Percentiles rank a stretch among this genome's conserved stretches.
These are phyloP conservation scores for Metschnikowia amazonensis DNA, from an alignment of 805 yeast genomes.

Conservation along the genomic window DNA sequence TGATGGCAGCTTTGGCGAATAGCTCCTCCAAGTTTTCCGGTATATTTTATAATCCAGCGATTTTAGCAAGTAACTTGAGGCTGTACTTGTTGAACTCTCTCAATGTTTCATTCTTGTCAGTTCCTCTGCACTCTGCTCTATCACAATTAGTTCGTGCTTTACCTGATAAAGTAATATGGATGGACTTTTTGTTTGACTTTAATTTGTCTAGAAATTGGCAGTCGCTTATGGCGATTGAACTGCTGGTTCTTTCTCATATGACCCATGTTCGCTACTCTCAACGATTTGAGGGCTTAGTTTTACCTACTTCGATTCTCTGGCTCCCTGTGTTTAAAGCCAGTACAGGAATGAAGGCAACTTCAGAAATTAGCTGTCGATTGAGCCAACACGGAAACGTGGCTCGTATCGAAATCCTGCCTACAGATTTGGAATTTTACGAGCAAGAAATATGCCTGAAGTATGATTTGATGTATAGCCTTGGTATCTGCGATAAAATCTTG, in stretches of 20 bases:
- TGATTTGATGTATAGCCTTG: constrained; percentile 18
- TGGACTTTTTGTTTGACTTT: constrained; percentile 3
- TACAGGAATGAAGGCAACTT: constrained; percentile 6
- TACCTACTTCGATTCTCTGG: constrained; percentile 17
- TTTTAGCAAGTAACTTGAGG: constrained; percentile 4
- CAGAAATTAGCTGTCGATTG: background rate
- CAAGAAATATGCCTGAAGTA: constrained; percentile 7
- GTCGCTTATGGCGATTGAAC: constrained; percentile 2
- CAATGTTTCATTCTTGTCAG: constrained; percentile 12
- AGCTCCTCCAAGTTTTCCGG: constrained; percentile 1
- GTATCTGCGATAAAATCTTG: constrained; percentile 12
- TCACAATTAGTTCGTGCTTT: background rate
- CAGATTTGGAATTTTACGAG: constrained; percentile 1
- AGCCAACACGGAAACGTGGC: background rate
- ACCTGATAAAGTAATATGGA: constrained; percentile 3
- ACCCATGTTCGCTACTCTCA: background rate
- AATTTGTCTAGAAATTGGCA: constrained; percentile 1
- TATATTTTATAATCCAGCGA: constrained; percentile 12
- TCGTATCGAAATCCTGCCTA: background rate
- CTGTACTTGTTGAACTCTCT: constrained; percentile 8
- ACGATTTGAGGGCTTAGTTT: background rate
- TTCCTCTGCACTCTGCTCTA: constrained; percentile 2
- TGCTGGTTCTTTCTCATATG: constrained; percentile 2
- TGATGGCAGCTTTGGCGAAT: constrained; percentile 2
- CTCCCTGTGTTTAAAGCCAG: constrained; percentile 17